Evolutionary conservation across 164 flowering plant species (phyloP).

Genomic region (Sextonia rubra): DNA sequence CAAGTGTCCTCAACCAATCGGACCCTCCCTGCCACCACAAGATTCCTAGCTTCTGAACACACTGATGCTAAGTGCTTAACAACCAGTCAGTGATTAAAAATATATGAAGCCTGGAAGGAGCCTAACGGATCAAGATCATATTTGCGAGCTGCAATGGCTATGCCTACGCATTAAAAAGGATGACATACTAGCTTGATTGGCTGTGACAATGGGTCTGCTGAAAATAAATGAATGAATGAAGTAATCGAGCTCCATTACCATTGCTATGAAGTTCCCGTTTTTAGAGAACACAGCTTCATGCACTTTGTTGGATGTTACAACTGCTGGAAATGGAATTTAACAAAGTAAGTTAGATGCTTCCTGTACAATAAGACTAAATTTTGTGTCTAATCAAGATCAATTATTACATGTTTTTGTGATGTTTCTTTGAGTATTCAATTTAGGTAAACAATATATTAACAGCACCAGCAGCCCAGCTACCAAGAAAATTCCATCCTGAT

Average conservation of each 20-base stretch:
- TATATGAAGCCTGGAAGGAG: conserved; percentile 77
- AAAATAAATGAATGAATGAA: background rate
- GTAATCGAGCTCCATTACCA: too few species aligned
- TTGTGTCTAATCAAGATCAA: too few species aligned
- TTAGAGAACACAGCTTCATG: too few species aligned
- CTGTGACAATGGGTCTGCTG: background rate
- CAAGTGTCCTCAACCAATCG: conserved; percentile 33
- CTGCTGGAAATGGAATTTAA: too few species aligned
- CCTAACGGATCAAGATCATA: conserved; percentile 59
- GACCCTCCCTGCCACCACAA: conserved; percentile 86
- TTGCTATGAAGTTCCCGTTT: too few species aligned
- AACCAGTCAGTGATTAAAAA: conserved; percentile 80
- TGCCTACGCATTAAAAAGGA: conserved; percentile 55
- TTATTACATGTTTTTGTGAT: too few species aligned
- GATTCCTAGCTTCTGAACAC: conserved; percentile 89
- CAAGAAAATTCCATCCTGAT: background rate
- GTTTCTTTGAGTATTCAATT: too few species aligned
- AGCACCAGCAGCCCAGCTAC: too few species aligned
- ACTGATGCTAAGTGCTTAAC: conserved; percentile 92
- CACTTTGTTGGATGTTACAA: too few species aligned
- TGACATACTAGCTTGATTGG: background rate
- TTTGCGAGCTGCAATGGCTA: conserved; percentile 71
- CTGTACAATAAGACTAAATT: too few species aligned
- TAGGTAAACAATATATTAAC: too few species aligned
- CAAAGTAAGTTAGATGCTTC: too few species aligned